phyloP scores from a whole-genome alignment of 495 filamentous ascomycete genomes.

The Platismatia glauca region DNA sequence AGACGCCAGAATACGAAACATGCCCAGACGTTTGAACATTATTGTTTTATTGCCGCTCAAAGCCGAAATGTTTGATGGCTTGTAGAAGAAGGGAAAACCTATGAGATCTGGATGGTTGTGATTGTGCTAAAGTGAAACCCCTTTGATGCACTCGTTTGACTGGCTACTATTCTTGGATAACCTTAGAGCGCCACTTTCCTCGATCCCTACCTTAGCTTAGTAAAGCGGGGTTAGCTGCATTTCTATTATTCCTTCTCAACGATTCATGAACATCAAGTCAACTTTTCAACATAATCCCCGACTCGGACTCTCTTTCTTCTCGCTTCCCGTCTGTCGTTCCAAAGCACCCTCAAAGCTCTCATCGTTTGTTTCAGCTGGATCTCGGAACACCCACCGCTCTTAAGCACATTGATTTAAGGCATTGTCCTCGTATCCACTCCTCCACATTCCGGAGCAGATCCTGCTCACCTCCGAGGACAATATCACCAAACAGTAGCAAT shows the following conservation, averaged over 20 bases:
- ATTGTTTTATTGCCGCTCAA: constrained; percentile 4
- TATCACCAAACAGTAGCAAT: background rate
- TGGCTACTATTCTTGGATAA: constrained; percentile 6
- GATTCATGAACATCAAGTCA: background rate
- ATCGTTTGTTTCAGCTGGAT: constrained; percentile 2
- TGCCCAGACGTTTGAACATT: background rate
- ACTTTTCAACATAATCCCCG: background rate
- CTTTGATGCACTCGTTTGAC: constrained; percentile 4
- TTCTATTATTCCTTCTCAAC: background rate
- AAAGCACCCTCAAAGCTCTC: background rate
- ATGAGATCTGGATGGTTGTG: background rate
- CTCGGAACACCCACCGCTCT: background rate
- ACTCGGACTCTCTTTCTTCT: background rate
- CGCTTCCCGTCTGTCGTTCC: constrained; percentile 1
- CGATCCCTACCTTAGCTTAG: no score
- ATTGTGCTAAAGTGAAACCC: background rate
- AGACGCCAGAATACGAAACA: background rate
- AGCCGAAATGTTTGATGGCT: background rate
- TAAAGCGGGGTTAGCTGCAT: constrained; percentile 15
- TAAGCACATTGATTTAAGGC: background rate
- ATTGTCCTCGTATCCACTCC: background rate
- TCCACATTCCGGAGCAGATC: constrained; percentile 6
- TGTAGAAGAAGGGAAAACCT: background rate
- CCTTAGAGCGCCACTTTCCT: background rate
- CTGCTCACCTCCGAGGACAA: background rate